Percentiles rank a stretch among this genome's conserved stretches.
Conservation (phyloP, 2,329 filamentous ascomycete genomes). For the Peltaster fructicola region DNA sequence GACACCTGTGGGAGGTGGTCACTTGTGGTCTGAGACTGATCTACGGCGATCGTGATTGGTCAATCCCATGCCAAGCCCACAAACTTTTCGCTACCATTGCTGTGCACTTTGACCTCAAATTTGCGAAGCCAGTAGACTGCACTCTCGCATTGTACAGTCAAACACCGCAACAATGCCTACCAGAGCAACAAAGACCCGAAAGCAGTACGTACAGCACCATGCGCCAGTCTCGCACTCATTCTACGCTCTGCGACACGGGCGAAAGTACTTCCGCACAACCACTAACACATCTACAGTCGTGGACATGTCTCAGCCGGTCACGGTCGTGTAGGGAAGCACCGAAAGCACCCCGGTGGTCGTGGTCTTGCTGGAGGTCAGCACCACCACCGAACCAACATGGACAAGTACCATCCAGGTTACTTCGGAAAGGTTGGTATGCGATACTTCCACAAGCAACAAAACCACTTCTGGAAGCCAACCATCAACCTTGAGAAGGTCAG, state of each 20-base stretch:
- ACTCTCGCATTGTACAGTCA: too few species aligned
- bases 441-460: slow-evolving; percentile 86
- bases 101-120: too few species aligned
- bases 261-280: too few species aligned
- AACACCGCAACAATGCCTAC: slow-evolving; percentile 1
- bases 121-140: too few species aligned
- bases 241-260: too few species aligned
- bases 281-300: slow-evolving; percentile 40
- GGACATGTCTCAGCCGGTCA: slow-evolving; percentile 97
- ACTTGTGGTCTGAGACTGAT: too few species aligned
- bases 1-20: too few species aligned
- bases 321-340: slow-evolving; percentile 97
- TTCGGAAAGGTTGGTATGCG: slow-evolving; percentile 57
- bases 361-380: slow-evolving; percentile 97
- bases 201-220: slow-evolving; percentile 1
- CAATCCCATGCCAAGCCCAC: too few species aligned
- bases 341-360: slow-evolving; percentile 67
- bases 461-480: slow-evolving; percentile 95
- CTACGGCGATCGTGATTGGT: too few species aligned
- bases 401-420: slow-evolving; percentile 97
- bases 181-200: slow-evolving; percentile 1
- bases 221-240: too few species aligned
- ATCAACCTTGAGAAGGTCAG: slow-evolving; percentile 96
- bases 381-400: slow-evolving; percentile 87
- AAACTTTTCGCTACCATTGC: too few species aligned